Evolutionary conservation across 2,329 filamentous ascomycete species (phyloP).

Genomic region (Trichoderma sp.): DNA sequence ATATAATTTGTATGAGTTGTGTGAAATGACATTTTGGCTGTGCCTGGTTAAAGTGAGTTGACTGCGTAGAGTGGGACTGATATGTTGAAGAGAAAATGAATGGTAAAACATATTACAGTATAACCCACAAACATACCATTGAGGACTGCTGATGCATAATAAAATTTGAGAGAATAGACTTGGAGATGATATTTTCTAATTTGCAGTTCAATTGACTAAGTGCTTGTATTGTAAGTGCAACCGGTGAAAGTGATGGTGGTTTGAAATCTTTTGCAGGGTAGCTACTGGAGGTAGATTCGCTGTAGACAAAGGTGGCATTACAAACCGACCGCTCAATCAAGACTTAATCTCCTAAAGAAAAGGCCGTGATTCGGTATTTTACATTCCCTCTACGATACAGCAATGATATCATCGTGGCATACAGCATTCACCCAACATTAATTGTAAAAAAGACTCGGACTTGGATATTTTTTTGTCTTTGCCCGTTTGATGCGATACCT

Average conservation of each 20-base stretch:
- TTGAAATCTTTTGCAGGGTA: not conserved
- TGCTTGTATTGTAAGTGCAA: not conserved
- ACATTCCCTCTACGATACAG: not conserved
- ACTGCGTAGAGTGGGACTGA: not conserved
- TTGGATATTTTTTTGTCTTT: slow-evolving; percentile 37
- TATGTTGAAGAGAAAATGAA: not conserved
- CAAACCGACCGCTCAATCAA: not conserved
- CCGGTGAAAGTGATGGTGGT: not conserved
- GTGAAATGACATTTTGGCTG: not conserved
- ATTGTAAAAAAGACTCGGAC: slow-evolving; percentile 14
- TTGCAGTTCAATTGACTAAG: not conserved
- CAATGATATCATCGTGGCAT: not conserved
- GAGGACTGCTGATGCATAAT: not conserved
- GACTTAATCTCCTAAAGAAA: not conserved
- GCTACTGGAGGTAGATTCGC: not conserved
- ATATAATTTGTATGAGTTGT: not conserved
- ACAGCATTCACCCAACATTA: not conserved
- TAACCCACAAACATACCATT: not conserved
- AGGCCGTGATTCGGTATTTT: not conserved
- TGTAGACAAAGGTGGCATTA: not conserved
- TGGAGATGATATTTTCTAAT: not conserved
- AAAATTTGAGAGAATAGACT: not conserved
- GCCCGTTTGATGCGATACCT: slow-evolving; percentile 49
- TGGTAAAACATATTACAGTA: not conserved
- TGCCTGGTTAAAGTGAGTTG: not conserved